A percentile compares a stretch with the other conserved stretches of the same genome.
Conservation (phyloP, 805 yeast genomes). For the Sungouiozyma intestinalis region DNA sequence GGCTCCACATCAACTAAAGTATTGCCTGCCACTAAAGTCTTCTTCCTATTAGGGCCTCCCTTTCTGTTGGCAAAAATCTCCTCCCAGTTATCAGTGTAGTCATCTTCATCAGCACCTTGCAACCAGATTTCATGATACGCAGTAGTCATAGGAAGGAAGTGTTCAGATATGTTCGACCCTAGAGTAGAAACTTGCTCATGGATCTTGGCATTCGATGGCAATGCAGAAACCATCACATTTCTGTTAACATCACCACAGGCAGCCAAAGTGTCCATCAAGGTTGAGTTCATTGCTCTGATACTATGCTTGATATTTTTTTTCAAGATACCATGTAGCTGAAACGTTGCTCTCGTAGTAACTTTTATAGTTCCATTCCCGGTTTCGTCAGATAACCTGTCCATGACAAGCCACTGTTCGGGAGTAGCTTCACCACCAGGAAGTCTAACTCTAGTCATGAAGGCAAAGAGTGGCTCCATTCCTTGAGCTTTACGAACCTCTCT, state of each 20-base stretch:
- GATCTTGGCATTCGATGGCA: constrained; percentile 73
- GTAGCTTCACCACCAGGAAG: constrained; percentile 87
- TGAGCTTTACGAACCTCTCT: constrained; percentile 87
- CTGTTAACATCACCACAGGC: constrained; percentile 98
- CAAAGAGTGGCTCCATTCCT: constrained; percentile 89
- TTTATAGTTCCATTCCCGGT: constrained; percentile 91
- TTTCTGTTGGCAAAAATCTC: constrained; percentile 53
- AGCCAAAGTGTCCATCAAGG: constrained; percentile 86
- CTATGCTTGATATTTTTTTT: constrained; percentile 84
- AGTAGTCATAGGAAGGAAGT: constrained; percentile 80
- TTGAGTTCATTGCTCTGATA: constrained; percentile 85
- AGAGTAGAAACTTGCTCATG: constrained; percentile 62
- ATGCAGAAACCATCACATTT: constrained; percentile 88
- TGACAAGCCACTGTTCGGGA: constrained; percentile 78
- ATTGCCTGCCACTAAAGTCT: constrained; percentile 77
- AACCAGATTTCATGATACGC: constrained; percentile 98
- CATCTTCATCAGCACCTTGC: constrained; percentile 69
- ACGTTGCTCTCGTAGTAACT: constrained; percentile 93
- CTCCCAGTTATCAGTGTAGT: constrained; percentile 51
- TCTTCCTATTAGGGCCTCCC: constrained; percentile 71
- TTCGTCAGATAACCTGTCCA: constrained; percentile 70
- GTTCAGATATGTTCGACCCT: constrained; percentile 63
- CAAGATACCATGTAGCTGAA: constrained; percentile 90
- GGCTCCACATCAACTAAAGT: constrained; percentile 81
- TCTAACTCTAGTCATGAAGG: constrained; percentile 95